A percentile compares a stretch with the other conserved stretches of the same genome.
Conservation (phyloP, 140 eudicot species). For the Stevia rebaudiana region DNA sequence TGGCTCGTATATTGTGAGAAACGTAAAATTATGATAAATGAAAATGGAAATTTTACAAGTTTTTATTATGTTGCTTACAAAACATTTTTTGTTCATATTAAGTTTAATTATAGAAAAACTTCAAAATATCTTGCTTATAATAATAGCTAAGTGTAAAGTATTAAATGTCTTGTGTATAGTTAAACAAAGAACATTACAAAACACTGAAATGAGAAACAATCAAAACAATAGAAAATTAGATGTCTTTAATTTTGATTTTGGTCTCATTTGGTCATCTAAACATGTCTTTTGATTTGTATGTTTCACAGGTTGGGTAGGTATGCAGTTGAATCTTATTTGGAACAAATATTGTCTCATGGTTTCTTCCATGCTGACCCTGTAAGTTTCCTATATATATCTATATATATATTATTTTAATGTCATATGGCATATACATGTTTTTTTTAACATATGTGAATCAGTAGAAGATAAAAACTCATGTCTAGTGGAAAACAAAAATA, state of each 20-base stretch:
- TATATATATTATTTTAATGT: background rate
- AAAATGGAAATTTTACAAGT: background rate
- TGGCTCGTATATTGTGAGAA: background rate
- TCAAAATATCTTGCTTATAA: background rate
- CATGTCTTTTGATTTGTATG: conserved; percentile 13
- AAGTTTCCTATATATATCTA: conserved; percentile 31
- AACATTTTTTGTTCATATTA: background rate
- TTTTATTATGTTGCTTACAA: background rate
- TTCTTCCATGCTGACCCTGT: conserved; percentile 96
- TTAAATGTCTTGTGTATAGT: background rate
- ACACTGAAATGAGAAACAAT: background rate
- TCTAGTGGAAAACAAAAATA: background rate
- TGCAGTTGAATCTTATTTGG: conserved; percentile 95
- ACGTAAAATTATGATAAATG: background rate
- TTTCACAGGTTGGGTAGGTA: conserved; percentile 73
- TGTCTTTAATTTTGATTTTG: background rate
- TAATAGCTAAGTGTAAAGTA: background rate
- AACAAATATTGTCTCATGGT: conserved; percentile 88
- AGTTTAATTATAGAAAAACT: background rate
- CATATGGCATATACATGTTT: conserved; percentile 1
- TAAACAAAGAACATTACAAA: background rate
- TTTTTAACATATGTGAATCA: background rate
- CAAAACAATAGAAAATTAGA: background rate
- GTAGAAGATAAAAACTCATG: background rate
- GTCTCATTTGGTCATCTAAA: background rate